These are phyloP conservation scores for Trichomonas gallinae DNA, from an alignment of 208 protist species.

Conservation along the genomic window DNA sequence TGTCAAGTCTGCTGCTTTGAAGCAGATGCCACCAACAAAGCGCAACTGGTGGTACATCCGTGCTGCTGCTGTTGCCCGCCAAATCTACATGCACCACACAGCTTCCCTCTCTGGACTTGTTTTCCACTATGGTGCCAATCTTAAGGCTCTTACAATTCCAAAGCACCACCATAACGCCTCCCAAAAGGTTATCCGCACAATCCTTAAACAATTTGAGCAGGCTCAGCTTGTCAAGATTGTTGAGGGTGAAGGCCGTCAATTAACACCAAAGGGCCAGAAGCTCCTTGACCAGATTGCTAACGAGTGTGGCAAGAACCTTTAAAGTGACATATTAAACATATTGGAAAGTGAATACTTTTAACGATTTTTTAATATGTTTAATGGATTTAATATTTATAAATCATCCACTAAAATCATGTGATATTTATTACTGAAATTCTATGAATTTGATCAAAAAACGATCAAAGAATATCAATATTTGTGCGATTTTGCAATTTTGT, in stretches of 20 bases:
- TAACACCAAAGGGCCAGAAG: constrained; percentile 74
- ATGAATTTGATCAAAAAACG: too few species aligned
- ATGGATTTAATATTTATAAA: too few species aligned
- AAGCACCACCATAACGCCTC: constrained; percentile 63
- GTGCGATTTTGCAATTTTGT: too few species aligned
- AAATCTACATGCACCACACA: constrained; percentile 72
- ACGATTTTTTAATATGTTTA: too few species aligned
- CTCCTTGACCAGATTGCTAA: constrained; percentile 78
- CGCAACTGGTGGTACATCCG: constrained; percentile 93
- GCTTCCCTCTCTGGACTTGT: constrained; percentile 72
- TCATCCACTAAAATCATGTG: too few species aligned
- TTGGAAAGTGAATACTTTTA: too few species aligned
- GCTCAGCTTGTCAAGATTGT: neutral
- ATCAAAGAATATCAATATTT: too few species aligned
- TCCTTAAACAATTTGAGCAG: constrained; percentile 75
- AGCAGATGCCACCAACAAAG: constrained; percentile 82
- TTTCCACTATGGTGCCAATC: constrained; percentile 63
- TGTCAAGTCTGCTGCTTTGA: constrained; percentile 78
- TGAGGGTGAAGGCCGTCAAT: constrained; percentile 44
- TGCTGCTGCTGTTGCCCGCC: constrained; percentile 75
- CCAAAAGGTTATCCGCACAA: constrained; percentile 66
- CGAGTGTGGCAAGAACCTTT: constrained; percentile 37
- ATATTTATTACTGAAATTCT: too few species aligned
- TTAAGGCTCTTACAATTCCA: constrained; percentile 38
- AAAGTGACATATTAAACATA: neutral